Evolutionary conservation across 345 rosid species (phyloP), one percentile per base, ranked within the genome.

Genomic region (Noccaea caerulescens): DNA sequence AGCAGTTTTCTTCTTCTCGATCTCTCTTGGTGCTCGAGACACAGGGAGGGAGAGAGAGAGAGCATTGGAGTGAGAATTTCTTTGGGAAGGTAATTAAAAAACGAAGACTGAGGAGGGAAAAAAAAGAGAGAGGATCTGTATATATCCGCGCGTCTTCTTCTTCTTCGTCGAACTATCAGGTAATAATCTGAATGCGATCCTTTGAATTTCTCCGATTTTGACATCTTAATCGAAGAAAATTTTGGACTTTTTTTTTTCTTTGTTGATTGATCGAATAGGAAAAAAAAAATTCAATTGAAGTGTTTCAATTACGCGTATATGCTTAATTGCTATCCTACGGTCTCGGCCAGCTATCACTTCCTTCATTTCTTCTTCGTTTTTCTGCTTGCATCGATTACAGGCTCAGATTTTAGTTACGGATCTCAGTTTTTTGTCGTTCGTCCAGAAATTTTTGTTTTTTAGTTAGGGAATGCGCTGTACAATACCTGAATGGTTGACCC

Each of bases 311-410:
- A 68, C 71, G 53, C 55, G 14, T 65, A 46, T 34, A 83, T 62
- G 78, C 80, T 41, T 58, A 68, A 75, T 82, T 74, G 58, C 74
- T 81, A 45, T 77, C 81, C 20, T 62, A 10, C 12, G 41, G 33
- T 67, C 43, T 81, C 7, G 83, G 68, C 83, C 73, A 56, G 80
- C 62, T 68, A 77, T 83, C 85, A 65, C 72, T 77, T 73, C 77
- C 5, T 3, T 4, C 6, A 5, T 4, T 4, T 6, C 13, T 7
- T 6, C 2, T 20, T 52, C 12, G n/a, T 10, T 10, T 47, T 1
- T 27, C 68, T 68, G 72, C 72, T 84, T 63, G 78, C 79, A 80
- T 83, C 39, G 75, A 83, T 77, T 83, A 4, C 36, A 56, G 23
- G 33, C n/a, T 61, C 10, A 42, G 63, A 42, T n/a, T 62, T 43